These are phyloP conservation scores for Gremmenia infestans DNA, from an alignment of 2,329 filamentous ascomycete genomes.

Conservation along the genomic window DNA sequence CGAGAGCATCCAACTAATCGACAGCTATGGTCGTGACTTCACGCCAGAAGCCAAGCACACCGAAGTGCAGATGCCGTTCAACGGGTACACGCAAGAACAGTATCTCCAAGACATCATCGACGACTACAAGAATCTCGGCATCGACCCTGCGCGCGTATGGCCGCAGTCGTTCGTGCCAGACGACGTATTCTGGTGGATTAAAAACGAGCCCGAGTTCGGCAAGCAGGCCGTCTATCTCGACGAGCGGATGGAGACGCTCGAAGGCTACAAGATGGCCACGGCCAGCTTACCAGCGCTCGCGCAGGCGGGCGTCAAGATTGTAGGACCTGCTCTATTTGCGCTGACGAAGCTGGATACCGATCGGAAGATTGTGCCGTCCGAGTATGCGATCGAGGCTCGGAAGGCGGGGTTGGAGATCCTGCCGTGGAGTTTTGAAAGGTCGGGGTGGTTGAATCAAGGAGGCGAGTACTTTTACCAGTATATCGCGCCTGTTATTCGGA, in stretches of 20 bases:
- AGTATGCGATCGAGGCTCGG: conserved; percentile 14
- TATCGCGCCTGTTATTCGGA: too few species aligned
- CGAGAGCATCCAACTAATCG: conserved; percentile 19
- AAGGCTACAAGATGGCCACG: neutral
- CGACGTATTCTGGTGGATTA: conserved; percentile 20
- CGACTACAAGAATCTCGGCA: conserved; percentile 14
- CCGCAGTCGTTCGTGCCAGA: conserved; percentile 14
- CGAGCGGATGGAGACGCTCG: conserved; percentile 13
- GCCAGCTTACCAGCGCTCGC: conserved; percentile 10
- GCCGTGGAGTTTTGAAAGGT: conserved; percentile 19
- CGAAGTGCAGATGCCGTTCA: neutral
- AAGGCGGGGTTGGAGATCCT: conserved; percentile 15
- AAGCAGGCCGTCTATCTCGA: conserved; percentile 21
- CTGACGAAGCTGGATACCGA: conserved; percentile 10
- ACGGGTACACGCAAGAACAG: conserved; percentile 20
- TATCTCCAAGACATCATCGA: conserved; percentile 19
- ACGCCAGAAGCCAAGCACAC: conserved; percentile 21
- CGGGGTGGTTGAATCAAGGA: neutral
- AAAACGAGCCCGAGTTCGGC: conserved; percentile 15
- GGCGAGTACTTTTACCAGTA: too few species aligned
- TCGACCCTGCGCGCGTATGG: conserved; percentile 14
- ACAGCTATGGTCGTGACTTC: conserved; percentile 17
- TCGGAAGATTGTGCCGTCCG: conserved; percentile 16
- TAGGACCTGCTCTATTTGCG: conserved; percentile 15
- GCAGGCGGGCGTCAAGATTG: conserved; percentile 14